These are phyloP conservation scores for Tympanopsis confertula DNA, from an alignment of 2,329 filamentous ascomycete species.

Conservation along the genomic window DNA sequence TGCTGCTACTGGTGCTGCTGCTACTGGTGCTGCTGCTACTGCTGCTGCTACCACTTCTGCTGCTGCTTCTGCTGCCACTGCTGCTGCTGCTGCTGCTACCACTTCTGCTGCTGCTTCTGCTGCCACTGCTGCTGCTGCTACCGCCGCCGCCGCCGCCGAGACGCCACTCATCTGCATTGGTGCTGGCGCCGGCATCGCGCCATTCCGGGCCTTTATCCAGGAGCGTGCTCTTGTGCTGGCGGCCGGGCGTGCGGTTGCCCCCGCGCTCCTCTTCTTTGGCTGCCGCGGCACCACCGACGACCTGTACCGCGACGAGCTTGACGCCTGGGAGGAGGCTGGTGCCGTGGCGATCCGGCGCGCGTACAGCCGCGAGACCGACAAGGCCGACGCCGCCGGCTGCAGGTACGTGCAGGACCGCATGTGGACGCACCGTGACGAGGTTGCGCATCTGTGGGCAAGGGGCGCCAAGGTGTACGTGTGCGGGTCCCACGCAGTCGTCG, in stretches of 20 bases:
- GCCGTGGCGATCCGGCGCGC: conserved; percentile 50
- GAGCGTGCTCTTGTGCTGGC: conserved; percentile 41
- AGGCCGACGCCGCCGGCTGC: conserved; percentile 4
- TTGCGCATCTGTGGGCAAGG: conserved; percentile 23
- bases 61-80: no score
- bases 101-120: no score
- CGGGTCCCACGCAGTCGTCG: conserved; percentile 40
- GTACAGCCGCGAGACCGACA: conserved; percentile 32
- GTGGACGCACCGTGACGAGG: conserved; percentile 19
- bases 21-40: no score
- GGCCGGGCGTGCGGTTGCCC: conserved; percentile 40
- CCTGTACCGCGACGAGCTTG: conserved; percentile 46
- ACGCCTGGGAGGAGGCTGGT: conserved; percentile 45
- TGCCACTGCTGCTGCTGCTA: conserved; percentile 38
- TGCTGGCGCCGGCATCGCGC: conserved; percentile 45
- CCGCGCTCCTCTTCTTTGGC: conserved; percentile 54
- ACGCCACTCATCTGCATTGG: conserved; percentile 38
- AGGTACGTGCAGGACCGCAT: conserved; percentile 34
- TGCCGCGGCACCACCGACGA: conserved; percentile 43
- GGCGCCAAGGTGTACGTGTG: conserved; percentile 53
- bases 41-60: no score
- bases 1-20: no score
- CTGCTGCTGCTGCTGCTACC: no score
- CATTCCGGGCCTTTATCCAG: conserved; percentile 52
- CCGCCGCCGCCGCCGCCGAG: conserved; percentile 29